These are phyloP conservation scores for Fusarium sp. DNA, from an alignment of 2,329 filamentous ascomycete species.

Conservation along the genomic window DNA sequence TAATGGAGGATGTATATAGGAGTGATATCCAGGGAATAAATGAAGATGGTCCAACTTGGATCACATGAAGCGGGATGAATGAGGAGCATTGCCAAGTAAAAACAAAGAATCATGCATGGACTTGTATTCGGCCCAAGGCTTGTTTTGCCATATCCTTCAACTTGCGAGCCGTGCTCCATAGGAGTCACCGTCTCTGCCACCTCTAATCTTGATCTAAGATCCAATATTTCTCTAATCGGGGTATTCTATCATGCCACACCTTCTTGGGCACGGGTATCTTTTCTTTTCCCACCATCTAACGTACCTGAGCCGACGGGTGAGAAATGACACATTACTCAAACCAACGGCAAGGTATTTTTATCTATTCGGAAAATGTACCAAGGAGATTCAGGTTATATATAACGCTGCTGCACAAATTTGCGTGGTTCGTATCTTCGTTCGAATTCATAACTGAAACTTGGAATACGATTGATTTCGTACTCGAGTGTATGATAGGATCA, in stretches of 20 bases:
- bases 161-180: background rate
- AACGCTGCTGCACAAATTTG: slow-evolving; percentile 26
- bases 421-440: slow-evolving; percentile 34
- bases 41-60: slow-evolving; percentile 9
- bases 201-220: slow-evolving; percentile 26
- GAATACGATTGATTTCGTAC: slow-evolving; percentile 21
- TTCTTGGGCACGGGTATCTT: slow-evolving; percentile 11
- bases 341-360: slow-evolving; percentile 4
- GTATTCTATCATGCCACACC: slow-evolving; percentile 22
- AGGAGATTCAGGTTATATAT: slow-evolving; percentile 37
- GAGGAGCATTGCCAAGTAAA: slow-evolving; percentile 8
- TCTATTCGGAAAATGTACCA: slow-evolving; percentile 39
- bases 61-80: slow-evolving; percentile 9
- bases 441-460: slow-evolving; percentile 34
- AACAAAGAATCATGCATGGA: slow-evolving; percentile 24
- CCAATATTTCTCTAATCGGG: slow-evolving; percentile 10
- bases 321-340: slow-evolving; percentile 5
- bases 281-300: slow-evolving; percentile 17
- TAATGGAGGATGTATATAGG: slow-evolving; percentile 38
- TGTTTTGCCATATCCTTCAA: background rate
- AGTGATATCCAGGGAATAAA: slow-evolving; percentile 18
- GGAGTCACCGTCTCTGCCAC: background rate
- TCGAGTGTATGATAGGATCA: slow-evolving; percentile 4
- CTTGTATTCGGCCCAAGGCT: slow-evolving; percentile 29
- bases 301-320: background rate